Base-by-base conservation (phyloP, 2,329 filamentous ascomycete genomes). In the Conoideocrella luteorostrata region DNA sequence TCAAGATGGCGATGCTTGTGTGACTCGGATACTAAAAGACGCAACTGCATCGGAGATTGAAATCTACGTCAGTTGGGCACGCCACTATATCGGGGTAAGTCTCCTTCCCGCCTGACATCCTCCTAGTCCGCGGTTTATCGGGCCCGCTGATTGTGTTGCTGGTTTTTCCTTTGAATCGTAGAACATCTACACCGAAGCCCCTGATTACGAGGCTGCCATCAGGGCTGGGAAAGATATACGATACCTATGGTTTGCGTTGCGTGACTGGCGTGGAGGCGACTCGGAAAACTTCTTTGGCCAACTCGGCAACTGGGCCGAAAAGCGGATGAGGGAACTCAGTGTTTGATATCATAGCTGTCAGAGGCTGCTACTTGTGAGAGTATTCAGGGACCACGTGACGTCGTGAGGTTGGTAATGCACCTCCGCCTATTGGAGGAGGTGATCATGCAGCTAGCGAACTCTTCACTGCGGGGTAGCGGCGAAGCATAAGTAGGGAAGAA, bases 71-170 rank as follows among this genome's bases (percentile, higher is more conserved):
- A 33, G 5, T 23, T 56, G 51, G 49, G 48, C 58, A 12, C 49
- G 43, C 15, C 48, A 56, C 18, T 60, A 59, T 44, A 48, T 55
- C 39, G 51, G 52, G 45, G 54, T 61, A 50, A 32, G 39, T 44
- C n/a, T n/a, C n/a, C n/a, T n/a, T n/a, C n/a, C n/a, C n/a, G n/a
- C n/a, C n/a, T n/a, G n/a, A n/a, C n/a, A n/a, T n/a, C n/a, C n/a
- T n/a, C n/a, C n/a, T n/a, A n/a, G n/a, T n/a, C n/a, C n/a, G n/a
- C n/a, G n/a, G n/a, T 33, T 33, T 22, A 37, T 24, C 15, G 22
- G 21, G 7, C 9, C 23, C 2, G 13, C 7, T 26, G 11, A 10
- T 15, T 39, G 22, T 9, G n/a, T n/a, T n/a, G n/a, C n/a, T n/a
- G n/a, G n/a, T n/a, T n/a, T n/a, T n/a, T n/a, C n/a, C n/a, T n/a